Conservation (phyloP, 2,329 filamentous ascomycete genomes). For the Fusarium decemcellulare region DNA sequence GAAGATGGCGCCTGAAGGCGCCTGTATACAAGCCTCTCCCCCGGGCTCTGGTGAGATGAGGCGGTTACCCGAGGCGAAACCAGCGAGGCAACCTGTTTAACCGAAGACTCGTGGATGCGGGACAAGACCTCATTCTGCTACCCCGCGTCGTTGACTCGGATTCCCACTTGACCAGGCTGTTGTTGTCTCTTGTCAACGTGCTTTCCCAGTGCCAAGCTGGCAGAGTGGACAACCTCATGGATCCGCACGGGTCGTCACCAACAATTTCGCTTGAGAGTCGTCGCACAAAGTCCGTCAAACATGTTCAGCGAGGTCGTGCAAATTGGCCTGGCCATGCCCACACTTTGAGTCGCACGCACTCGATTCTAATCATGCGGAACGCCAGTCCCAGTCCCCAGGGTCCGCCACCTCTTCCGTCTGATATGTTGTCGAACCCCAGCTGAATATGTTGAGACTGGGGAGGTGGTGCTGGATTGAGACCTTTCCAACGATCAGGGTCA, state of each 20-base stretch:
- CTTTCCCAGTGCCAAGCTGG: constrained; percentile 6
- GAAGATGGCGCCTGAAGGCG: background rate
- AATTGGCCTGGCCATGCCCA: constrained; percentile 31
- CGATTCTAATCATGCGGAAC: constrained; percentile 16
- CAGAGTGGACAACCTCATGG: constrained; percentile 18
- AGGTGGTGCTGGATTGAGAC: constrained; percentile 27
- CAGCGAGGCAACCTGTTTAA: constrained; percentile 33
- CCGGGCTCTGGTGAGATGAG: constrained; percentile 30
- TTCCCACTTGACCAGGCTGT: constrained; percentile 11
- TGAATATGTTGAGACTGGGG: constrained; percentile 17
- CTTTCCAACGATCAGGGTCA: constrained; percentile 28
- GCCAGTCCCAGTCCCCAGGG: constrained; percentile 14
- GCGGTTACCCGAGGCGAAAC: constrained; percentile 35
- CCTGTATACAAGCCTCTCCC: constrained; percentile 19
- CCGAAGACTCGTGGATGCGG: constrained; percentile 35
- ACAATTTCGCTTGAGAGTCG: constrained; percentile 45
- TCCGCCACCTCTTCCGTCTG: constrained; percentile 10
- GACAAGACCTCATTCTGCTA: constrained; percentile 26
- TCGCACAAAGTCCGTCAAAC: constrained; percentile 41
- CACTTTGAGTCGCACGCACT: constrained; percentile 24
- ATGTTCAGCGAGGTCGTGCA: constrained; percentile 35
- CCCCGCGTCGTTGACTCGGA: constrained; percentile 30
- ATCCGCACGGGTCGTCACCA: constrained; percentile 26
- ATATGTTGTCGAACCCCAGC: constrained; percentile 17
- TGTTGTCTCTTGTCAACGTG: constrained; percentile 11